Evolutionary conservation across 495 filamentous ascomycete genomes (phyloP), one percentile per base, ranked within the genome.

Genomic region (Xylaria curta): DNA sequence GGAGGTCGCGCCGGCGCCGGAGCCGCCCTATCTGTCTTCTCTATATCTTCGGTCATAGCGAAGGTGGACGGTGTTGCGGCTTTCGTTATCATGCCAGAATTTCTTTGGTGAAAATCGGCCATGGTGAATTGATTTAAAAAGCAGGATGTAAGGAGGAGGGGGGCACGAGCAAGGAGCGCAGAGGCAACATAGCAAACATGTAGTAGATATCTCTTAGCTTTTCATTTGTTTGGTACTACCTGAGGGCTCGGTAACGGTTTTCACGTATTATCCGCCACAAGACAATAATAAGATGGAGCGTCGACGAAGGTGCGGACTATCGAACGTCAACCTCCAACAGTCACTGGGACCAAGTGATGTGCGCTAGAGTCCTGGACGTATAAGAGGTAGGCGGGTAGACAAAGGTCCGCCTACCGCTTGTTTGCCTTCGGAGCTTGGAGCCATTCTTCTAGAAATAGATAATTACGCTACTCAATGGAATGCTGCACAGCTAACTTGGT

Each of bases 31-130:
- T 54, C 31, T 36, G 56, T 58, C 54, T 79, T 77, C 67, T 80
- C 72, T 68, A 74, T 70, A 70, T 80, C 75, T 67, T 66, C 31
- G 31, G 76, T 75, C 73, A 79, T 81, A 42, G 67, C 68, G 44
- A 68, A 38, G 49, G 71, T 42, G n/a, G 72, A 59, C 68, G 74
- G 28, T 17, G 1, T 42, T 54, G 63, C 31, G n/a, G 36, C n/a
- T 36, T 54, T 69, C n/a, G 64, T 54, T 71, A 47, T 72, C 28
- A 28, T 68, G 12, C 69, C 69, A 44, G 74, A 74, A 33, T 65
- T 65, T 64, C 64, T 75, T 60, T 72, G 60, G 60, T 64, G 66
- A n/a, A 63, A 60, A 24, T 74, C 72, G 71, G 75, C 68, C 74
- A 76, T 78, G 46, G 24, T 58, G 33, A 60, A 38, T 68, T 26